Evolutionary conservation across 495 filamentous ascomycete genomes (phyloP), one percentile per base, ranked within the genome.

Genomic region (Annulohypoxylon bovei): DNA sequence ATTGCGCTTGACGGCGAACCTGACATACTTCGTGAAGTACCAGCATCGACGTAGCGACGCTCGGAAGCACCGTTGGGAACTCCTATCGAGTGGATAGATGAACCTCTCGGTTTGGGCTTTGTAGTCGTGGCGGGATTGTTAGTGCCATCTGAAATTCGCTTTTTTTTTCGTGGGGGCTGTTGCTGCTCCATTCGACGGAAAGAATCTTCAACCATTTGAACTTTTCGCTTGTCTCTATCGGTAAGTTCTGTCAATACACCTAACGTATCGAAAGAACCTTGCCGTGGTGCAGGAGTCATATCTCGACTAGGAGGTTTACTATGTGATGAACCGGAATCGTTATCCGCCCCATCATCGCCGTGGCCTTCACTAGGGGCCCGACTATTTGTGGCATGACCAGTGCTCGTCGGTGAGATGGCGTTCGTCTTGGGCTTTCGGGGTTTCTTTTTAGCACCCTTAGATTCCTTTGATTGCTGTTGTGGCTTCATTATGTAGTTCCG

Each of bases 171-270:
- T 8, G 77, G 74, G 7, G 83, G 86, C 67, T 85, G 82, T 44
- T 90, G 84, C 67, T 88, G 85, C 55, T 91, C 89, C 79, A 90
- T 84, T 59, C 88, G 84, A 62, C 87, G 82, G 66, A 92, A 91
- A 0, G 87, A 87, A 74, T 92, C 91, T 75, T 98, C 93, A 14
- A 93, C 85, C 77, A 91, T 91, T 18, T 91, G 90, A 25, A 97
- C 88, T 75, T 98, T 98, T 40, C 92, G 88, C 77, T 92, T 92
- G 70, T 98, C 94, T 14, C 94, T 88, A 63, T 91, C 93, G 4
- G 94, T 95, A 4, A 93, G 84, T 74, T 92, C 93, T 1, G 81
- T 71, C 80, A 88, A 50, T 79, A 84, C 80, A 73, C 86, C 71
- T 53, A 82, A 65, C 50, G 72, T 84, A 69, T 79, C 85, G 65